Conservation (phyloP, 1,284 basidiomycete species). For the Puccinia hordei region DNA sequence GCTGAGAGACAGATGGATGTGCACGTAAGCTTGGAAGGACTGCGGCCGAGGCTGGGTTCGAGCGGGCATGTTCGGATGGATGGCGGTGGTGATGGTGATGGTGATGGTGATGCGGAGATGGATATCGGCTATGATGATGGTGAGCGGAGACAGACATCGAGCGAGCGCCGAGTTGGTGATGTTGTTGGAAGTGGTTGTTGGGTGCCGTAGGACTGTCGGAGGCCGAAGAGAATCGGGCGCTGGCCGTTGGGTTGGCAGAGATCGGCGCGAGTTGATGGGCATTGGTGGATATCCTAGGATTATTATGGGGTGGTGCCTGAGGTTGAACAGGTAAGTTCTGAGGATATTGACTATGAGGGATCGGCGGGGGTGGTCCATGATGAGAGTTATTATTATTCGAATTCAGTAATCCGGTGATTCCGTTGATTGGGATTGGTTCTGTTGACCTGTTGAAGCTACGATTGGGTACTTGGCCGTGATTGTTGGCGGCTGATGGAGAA, state of each 20-base stretch:
- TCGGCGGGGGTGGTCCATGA: conserved; percentile 7
- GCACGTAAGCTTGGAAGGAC: conserved; percentile 12
- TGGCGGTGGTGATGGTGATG: conserved; percentile 34
- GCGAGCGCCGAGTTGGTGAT: conserved; percentile 19
- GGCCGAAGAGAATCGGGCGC: conserved; percentile 12
- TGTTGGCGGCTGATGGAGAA: neutral
- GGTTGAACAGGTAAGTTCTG: conserved; percentile 3
- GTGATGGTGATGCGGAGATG: conserved; percentile 34
- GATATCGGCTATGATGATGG: conserved; percentile 28
- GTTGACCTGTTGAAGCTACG: conserved; percentile 24
- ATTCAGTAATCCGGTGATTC: conserved; percentile 39
- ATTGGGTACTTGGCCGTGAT: conserved; percentile 19
- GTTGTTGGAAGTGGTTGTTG: conserved; percentile 36
- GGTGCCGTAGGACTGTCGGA: conserved; percentile 16
- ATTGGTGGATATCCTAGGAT: conserved; percentile 9
- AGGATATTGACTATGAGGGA: conserved; percentile 36
- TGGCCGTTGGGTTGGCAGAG: conserved; percentile 1
- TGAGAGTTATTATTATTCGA: conserved; percentile 21
- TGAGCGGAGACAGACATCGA: conserved; percentile 35
- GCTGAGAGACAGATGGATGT: neutral
- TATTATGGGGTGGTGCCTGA: neutral
- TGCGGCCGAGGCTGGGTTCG: conserved; percentile 1
- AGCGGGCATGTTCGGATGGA: conserved; percentile 3
- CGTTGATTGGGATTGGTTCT: conserved; percentile 23
- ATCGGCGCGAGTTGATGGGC: conserved; percentile 14